Percentiles rank a stretch among this genome's conserved stretches.
phyloP scores from a whole-genome alignment of 345 rosid species.

The Viola odorata region DNA sequence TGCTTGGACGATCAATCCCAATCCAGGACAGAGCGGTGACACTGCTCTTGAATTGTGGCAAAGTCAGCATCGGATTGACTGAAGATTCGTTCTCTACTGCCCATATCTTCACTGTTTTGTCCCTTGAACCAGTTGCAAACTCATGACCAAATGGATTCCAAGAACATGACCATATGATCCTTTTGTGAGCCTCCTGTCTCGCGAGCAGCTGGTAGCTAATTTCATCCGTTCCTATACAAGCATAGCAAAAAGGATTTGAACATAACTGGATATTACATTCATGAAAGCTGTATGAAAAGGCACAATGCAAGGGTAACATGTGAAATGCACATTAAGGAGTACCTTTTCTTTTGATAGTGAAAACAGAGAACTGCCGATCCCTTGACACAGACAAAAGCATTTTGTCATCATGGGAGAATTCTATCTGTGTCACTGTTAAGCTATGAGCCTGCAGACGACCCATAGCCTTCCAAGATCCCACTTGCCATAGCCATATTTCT shows the following conservation, averaged over 20 bases:
- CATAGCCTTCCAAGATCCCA: slow-evolving; percentile 90
- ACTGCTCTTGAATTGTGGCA: slow-evolving; percentile 69
- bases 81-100: slow-evolving; percentile 38
- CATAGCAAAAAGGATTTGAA: neutral
- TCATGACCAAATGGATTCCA: slow-evolving; percentile 92
- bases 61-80: slow-evolving; percentile 44
- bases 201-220: slow-evolving; percentile 49
- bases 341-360: slow-evolving; percentile 65
- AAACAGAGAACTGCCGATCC: slow-evolving; percentile 87
- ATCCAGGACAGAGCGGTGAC: slow-evolving; percentile 84
- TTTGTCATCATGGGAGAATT: slow-evolving; percentile 68
- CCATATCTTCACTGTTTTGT: slow-evolving; percentile 94
- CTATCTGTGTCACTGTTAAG: slow-evolving; percentile 89
- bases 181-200: slow-evolving; percentile 83
- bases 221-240: slow-evolving; percentile 35
- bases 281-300: neutral
- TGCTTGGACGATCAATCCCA: slow-evolving; percentile 46
- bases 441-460: slow-evolving; percentile 84
- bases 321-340: slow-evolving; percentile 4
- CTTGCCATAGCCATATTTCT: slow-evolving; percentile 92
- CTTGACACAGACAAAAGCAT: slow-evolving; percentile 86
- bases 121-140: slow-evolving; percentile 90
- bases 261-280: neutral
- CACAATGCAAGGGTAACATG: neutral
- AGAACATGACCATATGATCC: slow-evolving; percentile 96